A percentile compares a stretch with the other conserved stretches of the same genome.
These are phyloP conservation scores for Solanum hybrid DNA, from an alignment of 305 asterid species.

Conservation along the genomic window DNA sequence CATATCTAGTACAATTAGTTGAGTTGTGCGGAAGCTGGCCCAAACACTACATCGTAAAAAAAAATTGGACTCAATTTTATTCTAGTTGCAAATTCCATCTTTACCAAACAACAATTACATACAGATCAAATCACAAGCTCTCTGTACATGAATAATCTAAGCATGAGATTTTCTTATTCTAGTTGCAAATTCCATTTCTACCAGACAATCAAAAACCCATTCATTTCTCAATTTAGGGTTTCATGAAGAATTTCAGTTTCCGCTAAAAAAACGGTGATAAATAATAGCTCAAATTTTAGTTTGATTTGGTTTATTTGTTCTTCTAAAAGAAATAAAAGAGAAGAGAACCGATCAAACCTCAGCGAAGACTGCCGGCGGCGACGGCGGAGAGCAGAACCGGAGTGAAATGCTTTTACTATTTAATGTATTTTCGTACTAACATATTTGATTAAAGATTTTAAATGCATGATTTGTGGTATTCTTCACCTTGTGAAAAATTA, in stretches of 20 bases:
- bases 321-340: background rate
- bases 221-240: background rate
- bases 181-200: background rate
- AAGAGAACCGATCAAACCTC: background rate
- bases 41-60: background rate
- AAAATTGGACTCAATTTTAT: background rate
- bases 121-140: background rate
- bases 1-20: background rate
- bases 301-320: background rate
- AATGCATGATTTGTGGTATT: background rate
- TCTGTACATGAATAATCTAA: background rate
- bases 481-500: background rate
- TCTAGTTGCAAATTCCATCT: background rate
- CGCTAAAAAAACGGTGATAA: background rate
- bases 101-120: background rate
- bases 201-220: background rate
- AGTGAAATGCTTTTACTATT: background rate
- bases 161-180: background rate
- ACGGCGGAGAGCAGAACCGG: background rate
- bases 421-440: background rate
- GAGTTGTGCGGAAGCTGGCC: background rate
- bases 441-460: background rate
- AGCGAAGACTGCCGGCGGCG: background rate
- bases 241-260: background rate
- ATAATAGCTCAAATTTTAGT: background rate